A percentile compares a stretch with the other conserved stretches of the same genome.
Conservation (phyloP, 306 rosid species). For the Dalbergia cochinchinensis region DNA sequence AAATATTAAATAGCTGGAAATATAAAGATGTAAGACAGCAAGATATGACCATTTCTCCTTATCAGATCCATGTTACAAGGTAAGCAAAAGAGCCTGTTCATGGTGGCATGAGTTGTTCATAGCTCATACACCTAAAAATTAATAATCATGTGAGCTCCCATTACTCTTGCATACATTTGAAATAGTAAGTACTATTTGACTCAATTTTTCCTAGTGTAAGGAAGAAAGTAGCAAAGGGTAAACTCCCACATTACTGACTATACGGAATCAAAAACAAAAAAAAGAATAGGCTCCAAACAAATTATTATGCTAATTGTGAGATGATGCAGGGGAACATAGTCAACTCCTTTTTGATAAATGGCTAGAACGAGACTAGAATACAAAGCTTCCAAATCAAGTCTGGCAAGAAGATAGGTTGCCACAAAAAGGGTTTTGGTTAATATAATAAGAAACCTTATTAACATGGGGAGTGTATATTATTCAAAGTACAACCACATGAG, state of each 20-base stretch:
- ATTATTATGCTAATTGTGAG: conserved; percentile 15
- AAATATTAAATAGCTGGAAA: conserved; percentile 22
- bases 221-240: not conserved
- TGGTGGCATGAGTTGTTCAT: not conserved
- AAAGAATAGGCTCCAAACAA: conserved; percentile 13
- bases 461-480: conserved; percentile 29
- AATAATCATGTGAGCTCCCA: not conserved
- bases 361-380: conserved; percentile 6
- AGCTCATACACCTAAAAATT: conserved; percentile 21
- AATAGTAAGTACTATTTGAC: conserved; percentile 6
- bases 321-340: conserved; percentile 10
- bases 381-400: conserved; percentile 38
- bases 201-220: conserved; percentile 24
- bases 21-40: conserved; percentile 28
- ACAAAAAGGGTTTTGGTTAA: conserved; percentile 4
- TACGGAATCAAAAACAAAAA: too few species aligned
- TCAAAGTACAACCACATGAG: conserved; percentile 1
- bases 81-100: conserved; percentile 17
- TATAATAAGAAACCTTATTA: conserved; percentile 31
- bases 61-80: conserved; percentile 21
- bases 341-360: conserved; percentile 19
- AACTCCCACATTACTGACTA: not conserved
- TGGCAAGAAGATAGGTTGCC: conserved; percentile 8
- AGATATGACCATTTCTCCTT: conserved; percentile 20
- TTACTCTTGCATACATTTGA: conserved; percentile 14